Percentiles rank a stretch among this genome's conserved stretches.
These are phyloP conservation scores for Begonia masoniana DNA, from an alignment of 306 rosid species.

Conservation along the genomic window DNA sequence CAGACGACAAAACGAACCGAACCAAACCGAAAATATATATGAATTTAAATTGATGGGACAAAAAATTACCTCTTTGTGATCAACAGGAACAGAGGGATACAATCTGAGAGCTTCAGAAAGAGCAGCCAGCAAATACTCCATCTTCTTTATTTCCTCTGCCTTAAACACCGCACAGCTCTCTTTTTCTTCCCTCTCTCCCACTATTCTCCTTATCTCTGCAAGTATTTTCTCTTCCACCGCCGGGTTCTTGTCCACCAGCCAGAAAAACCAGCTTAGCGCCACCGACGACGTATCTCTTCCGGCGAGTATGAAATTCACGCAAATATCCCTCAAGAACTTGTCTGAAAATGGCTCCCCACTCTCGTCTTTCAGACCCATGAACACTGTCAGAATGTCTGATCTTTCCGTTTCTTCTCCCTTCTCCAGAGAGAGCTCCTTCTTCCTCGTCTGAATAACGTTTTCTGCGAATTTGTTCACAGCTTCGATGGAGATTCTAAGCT, in stretches of 20 bases:
- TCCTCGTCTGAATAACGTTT: constrained; percentile 57
- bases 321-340: constrained; percentile 81
- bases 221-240: constrained; percentile 50
- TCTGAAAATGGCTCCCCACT: constrained; percentile 43
- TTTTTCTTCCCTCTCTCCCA: constrained; percentile 10
- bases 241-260: constrained; percentile 58
- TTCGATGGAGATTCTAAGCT: constrained; percentile 40
- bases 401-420: constrained; percentile 6
- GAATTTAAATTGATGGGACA: no score
- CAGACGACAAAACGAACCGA: no score
- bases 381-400: constrained; percentile 58
- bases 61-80: constrained; percentile 77
- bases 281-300: constrained; percentile 97
- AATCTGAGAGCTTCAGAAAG: constrained; percentile 73
- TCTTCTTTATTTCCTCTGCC: constrained; percentile 71
- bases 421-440: constrained; percentile 32
- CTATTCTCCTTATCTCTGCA: constrained; percentile 38
- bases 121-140: constrained; percentile 95
- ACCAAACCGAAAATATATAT: no score
- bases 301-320: constrained; percentile 84
- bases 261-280: constrained; percentile 93
- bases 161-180: constrained; percentile 23
- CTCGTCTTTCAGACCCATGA: constrained; percentile 66
- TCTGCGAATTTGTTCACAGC: constrained; percentile 70
- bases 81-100: constrained; percentile 88